Conservation (phyloP, 225 moss, liverwort and hornwort genomes). For the Bryum argenteum region DNA sequence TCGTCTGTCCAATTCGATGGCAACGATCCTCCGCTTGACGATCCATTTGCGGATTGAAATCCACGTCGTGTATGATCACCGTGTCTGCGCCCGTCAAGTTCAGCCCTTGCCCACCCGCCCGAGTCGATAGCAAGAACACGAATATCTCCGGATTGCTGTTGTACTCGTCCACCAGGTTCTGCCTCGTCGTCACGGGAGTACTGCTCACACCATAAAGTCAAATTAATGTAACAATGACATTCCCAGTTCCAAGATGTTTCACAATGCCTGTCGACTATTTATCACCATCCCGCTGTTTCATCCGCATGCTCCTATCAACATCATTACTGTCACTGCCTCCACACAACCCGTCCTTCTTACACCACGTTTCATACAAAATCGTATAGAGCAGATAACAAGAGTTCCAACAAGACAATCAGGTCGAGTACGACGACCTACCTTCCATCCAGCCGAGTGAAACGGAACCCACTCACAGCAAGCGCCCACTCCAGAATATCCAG, state of each 20-base stretch:
- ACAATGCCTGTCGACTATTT: background rate
- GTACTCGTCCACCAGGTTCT: slow-evolving; percentile 75
- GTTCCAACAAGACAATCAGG: background rate
- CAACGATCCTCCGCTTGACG: slow-evolving; percentile 92
- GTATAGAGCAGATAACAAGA: background rate
- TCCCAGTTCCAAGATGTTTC: slow-evolving; percentile 21
- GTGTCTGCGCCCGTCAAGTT: slow-evolving; percentile 88
- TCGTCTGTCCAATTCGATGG: slow-evolving; percentile 83
- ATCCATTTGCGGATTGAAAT: slow-evolving; percentile 96
- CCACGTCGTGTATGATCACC: slow-evolving; percentile 85
- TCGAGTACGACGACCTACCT: slow-evolving; percentile 32
- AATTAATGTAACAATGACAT: slow-evolving; percentile 8
- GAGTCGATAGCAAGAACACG: slow-evolving; percentile 79
- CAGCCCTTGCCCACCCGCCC: slow-evolving; percentile 87
- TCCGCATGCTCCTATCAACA: background rate
- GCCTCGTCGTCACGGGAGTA: slow-evolving; percentile 77
- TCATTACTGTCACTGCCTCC: background rate
- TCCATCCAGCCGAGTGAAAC: slow-evolving; percentile 78
- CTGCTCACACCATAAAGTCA: slow-evolving; percentile 36
- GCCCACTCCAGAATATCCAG: slow-evolving; percentile 92
- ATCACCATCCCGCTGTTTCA: background rate
- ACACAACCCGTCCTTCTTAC: background rate
- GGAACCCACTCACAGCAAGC: slow-evolving; percentile 67
- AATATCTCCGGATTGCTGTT: slow-evolving; percentile 71
- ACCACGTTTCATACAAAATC: background rate